Percentiles rank a stretch among this genome's conserved stretches.
Conservation (phyloP, 306 rosid genomes). For the Prunus mongolica region DNA sequence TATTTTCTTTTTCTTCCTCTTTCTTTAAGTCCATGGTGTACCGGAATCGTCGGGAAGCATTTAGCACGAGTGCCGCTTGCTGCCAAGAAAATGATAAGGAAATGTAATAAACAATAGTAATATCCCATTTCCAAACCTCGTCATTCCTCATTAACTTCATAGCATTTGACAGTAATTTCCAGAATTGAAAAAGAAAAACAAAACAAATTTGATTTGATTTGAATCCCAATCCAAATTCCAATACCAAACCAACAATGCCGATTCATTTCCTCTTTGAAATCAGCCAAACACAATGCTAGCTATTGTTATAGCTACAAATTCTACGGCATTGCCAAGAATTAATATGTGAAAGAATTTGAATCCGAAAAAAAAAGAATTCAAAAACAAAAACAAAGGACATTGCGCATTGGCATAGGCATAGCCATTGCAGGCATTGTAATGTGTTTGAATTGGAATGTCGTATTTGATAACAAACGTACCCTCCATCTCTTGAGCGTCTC, state of each 20-base stretch:
- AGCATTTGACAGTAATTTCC: not conserved
- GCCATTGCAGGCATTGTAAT: not conserved
- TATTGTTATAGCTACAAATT: not conserved
- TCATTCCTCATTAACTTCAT: not conserved
- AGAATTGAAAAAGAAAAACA: not conserved
- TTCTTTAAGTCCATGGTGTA: slow-evolving; percentile 79
- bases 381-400: not conserved
- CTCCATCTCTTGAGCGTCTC: slow-evolving; percentile 79
- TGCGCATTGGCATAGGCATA: not conserved
- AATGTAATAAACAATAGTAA: not conserved
- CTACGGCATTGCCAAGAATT: not conserved
- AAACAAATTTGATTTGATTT: not conserved
- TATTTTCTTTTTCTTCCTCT: slow-evolving; percentile 64
- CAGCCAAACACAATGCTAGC: not conserved
- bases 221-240: not conserved
- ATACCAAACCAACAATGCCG: not conserved
- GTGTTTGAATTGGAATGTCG: not conserved
- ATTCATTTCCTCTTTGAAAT: not conserved
- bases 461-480: slow-evolving; percentile 19
- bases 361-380: too few species aligned
- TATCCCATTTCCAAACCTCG: not conserved
- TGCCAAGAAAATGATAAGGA: slow-evolving; percentile 27
- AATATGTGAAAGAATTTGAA: not conserved
- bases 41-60: slow-evolving; percentile 87
- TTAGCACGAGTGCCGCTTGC: slow-evolving; percentile 88